A percentile compares a stretch with the other conserved stretches of the same genome.
Evolutionary conservation across 23 red algal genomes (phyloP).

Genomic region (Gracilaria gracilis): DNA sequence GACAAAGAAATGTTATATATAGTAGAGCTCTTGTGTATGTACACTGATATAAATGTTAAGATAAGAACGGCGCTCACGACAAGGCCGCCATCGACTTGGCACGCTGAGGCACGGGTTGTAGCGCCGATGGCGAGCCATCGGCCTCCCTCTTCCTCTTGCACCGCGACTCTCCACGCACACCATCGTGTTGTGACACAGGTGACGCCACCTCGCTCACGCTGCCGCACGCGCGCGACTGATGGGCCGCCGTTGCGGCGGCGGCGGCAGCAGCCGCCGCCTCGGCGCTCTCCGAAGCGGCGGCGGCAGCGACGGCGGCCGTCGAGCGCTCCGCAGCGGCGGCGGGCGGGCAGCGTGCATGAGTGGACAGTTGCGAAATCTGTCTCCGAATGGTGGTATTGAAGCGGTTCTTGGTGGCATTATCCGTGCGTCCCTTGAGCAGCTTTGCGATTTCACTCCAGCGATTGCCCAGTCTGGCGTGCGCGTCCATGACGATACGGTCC

Average conservation of each 20-base stretch:
- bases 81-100: constrained; percentile 27
- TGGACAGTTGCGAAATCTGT: constrained; percentile 54
- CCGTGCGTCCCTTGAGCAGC: constrained; percentile 77
- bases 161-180: neutral
- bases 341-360: neutral
- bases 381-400: constrained; percentile 88
- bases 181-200: neutral
- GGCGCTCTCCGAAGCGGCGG: neutral
- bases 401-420: constrained; percentile 95
- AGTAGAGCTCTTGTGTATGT: too few relatives aligned
- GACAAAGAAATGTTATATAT: too few relatives aligned
- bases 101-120: constrained; percentile 17
- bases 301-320: neutral
- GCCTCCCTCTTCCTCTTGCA: constrained; percentile 31
- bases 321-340: neutral
- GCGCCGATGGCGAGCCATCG: neutral
- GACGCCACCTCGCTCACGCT: neutral
- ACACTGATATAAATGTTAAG: too few relatives aligned
- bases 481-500: constrained; percentile 77
- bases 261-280: neutral
- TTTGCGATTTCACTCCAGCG: constrained; percentile 84
- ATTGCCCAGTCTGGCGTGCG: constrained; percentile 83
- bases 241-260: neutral
- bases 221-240: neutral
- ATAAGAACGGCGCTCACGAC: constrained; percentile 4